Percentiles rank a stretch among this genome's conserved stretches.
These are phyloP conservation scores for Phytopythium vexans DNA, from an alignment of 352 stramenopile species.

Conservation along the genomic window DNA sequence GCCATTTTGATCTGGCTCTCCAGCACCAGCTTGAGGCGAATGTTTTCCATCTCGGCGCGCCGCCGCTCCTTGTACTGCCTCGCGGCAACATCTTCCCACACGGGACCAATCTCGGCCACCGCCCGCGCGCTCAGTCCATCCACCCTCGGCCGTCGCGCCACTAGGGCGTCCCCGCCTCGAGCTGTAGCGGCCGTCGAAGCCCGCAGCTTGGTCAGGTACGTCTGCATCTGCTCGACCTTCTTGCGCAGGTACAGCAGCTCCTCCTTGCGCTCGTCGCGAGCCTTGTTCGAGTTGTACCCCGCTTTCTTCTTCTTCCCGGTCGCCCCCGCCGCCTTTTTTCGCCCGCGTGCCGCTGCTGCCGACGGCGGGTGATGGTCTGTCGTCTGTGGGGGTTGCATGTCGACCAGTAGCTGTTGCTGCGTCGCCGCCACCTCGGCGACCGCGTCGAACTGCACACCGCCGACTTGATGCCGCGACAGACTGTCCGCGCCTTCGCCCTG, in stretches of 20 bases:
- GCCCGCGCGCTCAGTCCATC: slow-evolving; percentile 21
- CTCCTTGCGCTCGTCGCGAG: slow-evolving; percentile 57
- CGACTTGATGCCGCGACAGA: too few species aligned
- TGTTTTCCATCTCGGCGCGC: slow-evolving; percentile 52
- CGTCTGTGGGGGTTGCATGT: too few species aligned
- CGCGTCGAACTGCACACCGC: too few species aligned
- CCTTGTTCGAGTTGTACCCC: slow-evolving; percentile 51
- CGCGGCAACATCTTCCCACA: slow-evolving; percentile 54
- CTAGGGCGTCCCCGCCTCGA: slow-evolving; percentile 12
- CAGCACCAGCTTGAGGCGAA: slow-evolving; percentile 45
- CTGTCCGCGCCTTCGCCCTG: too few species aligned
- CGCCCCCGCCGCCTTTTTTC: slow-evolving; percentile 13
- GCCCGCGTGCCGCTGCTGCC: slow-evolving; percentile 9
- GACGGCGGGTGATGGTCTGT: slow-evolving; percentile 4
- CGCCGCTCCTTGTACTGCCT: slow-evolving; percentile 47
- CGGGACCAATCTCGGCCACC: slow-evolving; percentile 27
- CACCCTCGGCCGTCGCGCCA: slow-evolving; percentile 7
- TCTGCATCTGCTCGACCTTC: slow-evolving; percentile 50
- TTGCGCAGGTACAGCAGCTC: slow-evolving; percentile 68
- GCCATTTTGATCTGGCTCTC: slow-evolving; percentile 55
- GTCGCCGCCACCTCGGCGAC: too few species aligned
- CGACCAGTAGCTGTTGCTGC: too few species aligned
- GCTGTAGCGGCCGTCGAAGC: slow-evolving; percentile 14
- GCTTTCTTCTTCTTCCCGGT: slow-evolving; percentile 43
- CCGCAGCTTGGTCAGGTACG: slow-evolving; percentile 25